Conservation (phyloP, 2,329 filamentous ascomycete species). For the Lachnellula arida region DNA sequence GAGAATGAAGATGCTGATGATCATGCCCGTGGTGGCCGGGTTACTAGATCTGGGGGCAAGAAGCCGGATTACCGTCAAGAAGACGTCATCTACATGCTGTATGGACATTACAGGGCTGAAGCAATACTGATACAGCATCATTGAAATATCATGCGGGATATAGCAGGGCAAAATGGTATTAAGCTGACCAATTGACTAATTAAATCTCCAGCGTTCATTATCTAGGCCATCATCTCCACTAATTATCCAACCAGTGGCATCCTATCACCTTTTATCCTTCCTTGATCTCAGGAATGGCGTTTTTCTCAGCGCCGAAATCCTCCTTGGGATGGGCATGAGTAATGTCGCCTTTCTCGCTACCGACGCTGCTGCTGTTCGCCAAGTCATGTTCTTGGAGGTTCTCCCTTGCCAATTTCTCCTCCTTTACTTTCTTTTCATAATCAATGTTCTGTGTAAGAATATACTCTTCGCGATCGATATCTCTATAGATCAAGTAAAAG, state of each 20-base stretch:
- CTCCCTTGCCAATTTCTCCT: background rate
- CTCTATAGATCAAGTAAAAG: conserved; percentile 42
- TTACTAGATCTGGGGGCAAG: no score
- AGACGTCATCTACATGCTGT: no score
- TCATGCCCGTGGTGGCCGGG: no score
- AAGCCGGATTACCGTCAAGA: no score
- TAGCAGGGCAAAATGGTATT: no score
- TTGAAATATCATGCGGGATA: no score
- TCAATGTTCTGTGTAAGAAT: conserved; percentile 33
- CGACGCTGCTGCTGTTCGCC: background rate
- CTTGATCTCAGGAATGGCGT: background rate
- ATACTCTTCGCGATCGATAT: conserved; percentile 34
- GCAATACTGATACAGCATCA: no score
- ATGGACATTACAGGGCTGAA: no score
- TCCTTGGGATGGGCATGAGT: background rate
- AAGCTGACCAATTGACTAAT: no score
- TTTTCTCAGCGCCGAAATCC: background rate
- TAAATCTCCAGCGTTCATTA: no score
- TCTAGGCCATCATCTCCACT: background rate
- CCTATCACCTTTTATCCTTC: background rate
- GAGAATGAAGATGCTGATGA: no score
- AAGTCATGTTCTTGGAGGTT: background rate
- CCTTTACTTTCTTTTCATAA: background rate
- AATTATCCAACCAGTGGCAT: background rate
- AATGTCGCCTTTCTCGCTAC: background rate